Evolutionary conservation across 164 flowering plant species (phyloP).

Genomic region (Saururus chinensis): DNA sequence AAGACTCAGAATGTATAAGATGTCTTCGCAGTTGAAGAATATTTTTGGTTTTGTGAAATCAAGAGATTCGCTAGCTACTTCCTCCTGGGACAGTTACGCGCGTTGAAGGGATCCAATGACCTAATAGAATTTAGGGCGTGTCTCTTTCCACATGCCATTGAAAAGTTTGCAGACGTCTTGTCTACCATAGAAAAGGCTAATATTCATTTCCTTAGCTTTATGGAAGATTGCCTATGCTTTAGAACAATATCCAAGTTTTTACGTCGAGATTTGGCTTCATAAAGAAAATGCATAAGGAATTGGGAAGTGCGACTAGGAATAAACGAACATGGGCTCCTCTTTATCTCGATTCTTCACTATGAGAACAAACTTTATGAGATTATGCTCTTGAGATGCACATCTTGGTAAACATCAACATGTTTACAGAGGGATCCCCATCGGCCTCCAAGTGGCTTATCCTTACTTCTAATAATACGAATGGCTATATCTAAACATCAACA

Average conservation of each 20-base stretch:
- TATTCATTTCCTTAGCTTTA: constrained; percentile 49
- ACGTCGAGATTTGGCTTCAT: constrained; percentile 48
- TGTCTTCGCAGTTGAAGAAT: neutral
- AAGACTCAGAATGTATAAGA: neutral
- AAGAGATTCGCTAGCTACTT: neutral
- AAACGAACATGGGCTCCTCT: constrained; percentile 43
- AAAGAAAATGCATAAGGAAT: constrained; percentile 67
- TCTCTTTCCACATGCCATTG: constrained; percentile 40
- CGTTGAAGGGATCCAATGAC: neutral
- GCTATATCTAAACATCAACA: no score
- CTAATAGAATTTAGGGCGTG: constrained; percentile 6
- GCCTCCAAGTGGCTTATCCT: no score
- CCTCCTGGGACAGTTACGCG: neutral
- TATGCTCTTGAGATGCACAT: no score
- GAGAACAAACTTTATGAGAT: neutral
- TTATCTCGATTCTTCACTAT: constrained; percentile 29
- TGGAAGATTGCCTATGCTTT: constrained; percentile 29
- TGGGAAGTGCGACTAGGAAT: constrained; percentile 44
- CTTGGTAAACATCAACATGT: no score
- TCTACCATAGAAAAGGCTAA: constrained; percentile 53
- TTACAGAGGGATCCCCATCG: no score
- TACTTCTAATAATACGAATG: no score
- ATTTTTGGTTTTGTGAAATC: neutral
- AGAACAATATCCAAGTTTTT: constrained; percentile 6
- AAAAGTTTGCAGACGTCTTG: constrained; percentile 25